These are phyloP conservation scores for Neurospora hispaniola DNA, from an alignment of 495 filamentous ascomycete genomes.

Conservation along the genomic window DNA sequence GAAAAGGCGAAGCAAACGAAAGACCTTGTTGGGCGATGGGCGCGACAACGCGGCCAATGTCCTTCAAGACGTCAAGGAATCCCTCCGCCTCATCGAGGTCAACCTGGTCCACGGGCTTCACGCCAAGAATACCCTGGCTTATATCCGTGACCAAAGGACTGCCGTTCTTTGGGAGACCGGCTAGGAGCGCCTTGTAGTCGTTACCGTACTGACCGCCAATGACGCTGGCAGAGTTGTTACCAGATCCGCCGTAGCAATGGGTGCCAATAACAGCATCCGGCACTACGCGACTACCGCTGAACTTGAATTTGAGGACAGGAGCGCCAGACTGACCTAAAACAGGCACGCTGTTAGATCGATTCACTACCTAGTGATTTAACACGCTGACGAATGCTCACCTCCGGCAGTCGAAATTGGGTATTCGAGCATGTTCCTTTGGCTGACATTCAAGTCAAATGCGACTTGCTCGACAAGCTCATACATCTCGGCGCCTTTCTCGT, in stretches of 20 bases:
- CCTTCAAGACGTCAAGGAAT: background rate
- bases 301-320: background rate
- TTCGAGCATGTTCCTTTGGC: background rate
- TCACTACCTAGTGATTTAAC: too few relatives aligned
- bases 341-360: too few relatives aligned
- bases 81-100: background rate
- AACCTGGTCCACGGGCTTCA: too few relatives aligned
- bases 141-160: background rate
- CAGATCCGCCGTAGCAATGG: background rate
- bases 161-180: background rate
- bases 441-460: background rate
- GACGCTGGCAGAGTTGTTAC: background rate
- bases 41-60: background rate
- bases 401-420: background rate
- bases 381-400: background rate
- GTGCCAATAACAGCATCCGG: background rate
- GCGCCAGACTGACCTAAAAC: background rate
- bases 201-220: background rate
- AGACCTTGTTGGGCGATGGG: background rate
- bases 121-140: background rate
- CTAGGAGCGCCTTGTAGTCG: background rate
- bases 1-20: background rate
- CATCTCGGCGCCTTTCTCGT: background rate
- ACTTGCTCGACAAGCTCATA: background rate
- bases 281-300: background rate